phyloP scores from a whole-genome alignment of 148 eudicot genomes.

The Camellia japonica region DNA sequence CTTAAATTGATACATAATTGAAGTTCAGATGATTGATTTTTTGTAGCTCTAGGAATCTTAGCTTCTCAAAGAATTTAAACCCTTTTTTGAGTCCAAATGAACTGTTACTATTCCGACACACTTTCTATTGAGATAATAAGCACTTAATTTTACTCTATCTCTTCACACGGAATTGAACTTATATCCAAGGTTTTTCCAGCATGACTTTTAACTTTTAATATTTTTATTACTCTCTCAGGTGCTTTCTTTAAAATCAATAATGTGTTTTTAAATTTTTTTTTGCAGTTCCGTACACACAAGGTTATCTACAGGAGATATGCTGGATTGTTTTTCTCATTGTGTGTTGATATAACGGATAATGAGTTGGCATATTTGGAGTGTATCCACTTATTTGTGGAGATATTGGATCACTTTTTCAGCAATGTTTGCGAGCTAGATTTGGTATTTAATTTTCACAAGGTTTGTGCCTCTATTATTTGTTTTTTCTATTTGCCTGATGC shows the following conservation, averaged over 20 bases:
- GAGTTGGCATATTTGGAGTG: conserved; percentile 87
- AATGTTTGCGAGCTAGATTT: conserved; percentile 95
- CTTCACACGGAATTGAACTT: too few species aligned
- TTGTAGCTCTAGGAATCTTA: background rate
- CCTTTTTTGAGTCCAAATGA: background rate
- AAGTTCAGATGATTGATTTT: background rate
- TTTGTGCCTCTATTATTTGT: conserved; percentile 11
- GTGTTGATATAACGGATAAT: conserved; percentile 93
- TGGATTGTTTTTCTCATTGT: conserved; percentile 83
- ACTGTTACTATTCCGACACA: too few species aligned
- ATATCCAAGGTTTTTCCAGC: too few species aligned
- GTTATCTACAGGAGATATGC: conserved; percentile 93
- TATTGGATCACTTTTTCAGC: conserved; percentile 95
- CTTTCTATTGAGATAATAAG: too few species aligned
- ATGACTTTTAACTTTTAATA: too few species aligned
- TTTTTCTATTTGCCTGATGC: background rate
- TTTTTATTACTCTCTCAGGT: background rate
- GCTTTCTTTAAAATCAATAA: background rate
- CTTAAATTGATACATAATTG: background rate
- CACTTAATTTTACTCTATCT: too few species aligned
- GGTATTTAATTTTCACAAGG: conserved; percentile 83
- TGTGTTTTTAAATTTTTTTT: background rate
- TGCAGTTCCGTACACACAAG: conserved; percentile 91
- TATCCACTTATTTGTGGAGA: conserved; percentile 95
- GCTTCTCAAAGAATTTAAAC: background rate